phyloP scores from a whole-genome alignment of 768 basidiomycete genomes.

The Rhodotorula diobovata region DNA sequence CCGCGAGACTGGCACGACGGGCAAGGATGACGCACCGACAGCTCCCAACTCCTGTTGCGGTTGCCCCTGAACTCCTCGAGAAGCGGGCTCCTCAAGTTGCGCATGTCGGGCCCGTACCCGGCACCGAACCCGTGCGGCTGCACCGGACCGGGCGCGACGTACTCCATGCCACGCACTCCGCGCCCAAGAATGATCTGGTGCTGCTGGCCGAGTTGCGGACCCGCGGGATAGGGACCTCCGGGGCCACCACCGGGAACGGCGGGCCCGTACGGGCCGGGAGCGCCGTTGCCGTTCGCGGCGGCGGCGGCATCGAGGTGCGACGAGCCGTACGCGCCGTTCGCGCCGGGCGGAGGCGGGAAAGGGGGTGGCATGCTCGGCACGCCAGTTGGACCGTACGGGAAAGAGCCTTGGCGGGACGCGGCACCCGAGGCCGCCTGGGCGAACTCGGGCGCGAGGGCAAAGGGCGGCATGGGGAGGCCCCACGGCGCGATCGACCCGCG shows the following conservation, averaged over 20 bases:
- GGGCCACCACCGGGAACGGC: background rate
- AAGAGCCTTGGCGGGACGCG: slow-evolving; percentile 32
- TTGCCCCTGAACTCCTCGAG: slow-evolving; percentile 81
- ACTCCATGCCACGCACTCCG: slow-evolving; percentile 29
- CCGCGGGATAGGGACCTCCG: background rate
- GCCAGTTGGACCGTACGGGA: slow-evolving; percentile 23
- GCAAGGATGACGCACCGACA: slow-evolving; percentile 56
- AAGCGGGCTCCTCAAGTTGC: slow-evolving; percentile 61
- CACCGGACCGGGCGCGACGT: slow-evolving; percentile 32
- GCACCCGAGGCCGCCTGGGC: slow-evolving; percentile 8
- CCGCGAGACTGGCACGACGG: background rate
- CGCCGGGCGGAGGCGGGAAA: background rate
- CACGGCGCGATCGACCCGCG: slow-evolving; percentile 10
- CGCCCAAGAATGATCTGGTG: slow-evolving; percentile 38
- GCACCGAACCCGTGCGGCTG: slow-evolving; percentile 10
- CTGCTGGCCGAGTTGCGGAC: slow-evolving; percentile 35
- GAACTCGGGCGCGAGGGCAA: slow-evolving; percentile 28
- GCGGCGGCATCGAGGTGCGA: background rate
- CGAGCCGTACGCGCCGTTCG: background rate
- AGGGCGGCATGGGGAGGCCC: slow-evolving; percentile 34
- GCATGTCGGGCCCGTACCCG: slow-evolving; percentile 25
- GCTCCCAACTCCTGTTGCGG: slow-evolving; percentile 73
- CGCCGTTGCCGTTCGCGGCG: background rate
- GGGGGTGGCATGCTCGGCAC: background rate
- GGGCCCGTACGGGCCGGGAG: background rate